phyloP scores from a whole-genome alignment of 805 yeast genomes.

The Nakazawaea ambrosiae region DNA sequence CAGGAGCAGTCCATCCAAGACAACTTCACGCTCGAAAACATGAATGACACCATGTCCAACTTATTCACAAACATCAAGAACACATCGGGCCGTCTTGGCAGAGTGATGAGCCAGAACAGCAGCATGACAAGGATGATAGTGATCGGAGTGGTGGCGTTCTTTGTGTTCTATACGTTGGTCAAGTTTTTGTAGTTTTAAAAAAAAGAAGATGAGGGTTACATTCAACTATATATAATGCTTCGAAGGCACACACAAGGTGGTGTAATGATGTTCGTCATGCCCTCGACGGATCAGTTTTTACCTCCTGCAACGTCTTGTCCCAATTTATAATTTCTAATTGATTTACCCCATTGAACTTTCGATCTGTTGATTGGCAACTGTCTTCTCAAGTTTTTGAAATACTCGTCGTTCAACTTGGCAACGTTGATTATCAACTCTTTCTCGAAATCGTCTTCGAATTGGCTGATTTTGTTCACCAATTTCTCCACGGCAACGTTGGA shows the following conservation, averaged over 20 bases:
- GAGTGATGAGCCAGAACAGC: conserved; percentile 54
- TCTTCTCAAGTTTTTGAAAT: conserved; percentile 82
- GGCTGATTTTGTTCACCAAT: conserved; percentile 39
- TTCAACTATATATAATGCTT: not conserved
- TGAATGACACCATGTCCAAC: conserved; percentile 44
- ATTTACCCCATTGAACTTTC: conserved; percentile 91
- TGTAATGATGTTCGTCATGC: too few relatives aligned
- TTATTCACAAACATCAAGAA: conserved; percentile 42
- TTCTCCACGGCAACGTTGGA: conserved; percentile 15
- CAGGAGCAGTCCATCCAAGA: conserved; percentile 57
- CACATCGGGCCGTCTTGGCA: conserved; percentile 43
- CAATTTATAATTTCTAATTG: conserved; percentile 81
- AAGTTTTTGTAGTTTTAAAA: conserved; percentile 38
- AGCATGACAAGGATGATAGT: conserved; percentile 54
- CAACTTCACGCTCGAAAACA: conserved; percentile 28
- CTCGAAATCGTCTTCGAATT: conserved; percentile 56
- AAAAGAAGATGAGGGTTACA: not conserved
- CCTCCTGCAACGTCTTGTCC: conserved; percentile 70
- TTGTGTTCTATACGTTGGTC: conserved; percentile 49
- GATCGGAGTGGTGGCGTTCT: conserved; percentile 44
- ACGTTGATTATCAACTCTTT: conserved; percentile 54
- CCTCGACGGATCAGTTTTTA: conserved; percentile 19
- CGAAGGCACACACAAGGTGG: not conserved
- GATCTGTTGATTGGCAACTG: conserved; percentile 88
- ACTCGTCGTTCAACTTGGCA: conserved; percentile 64